Base-by-base conservation (phyloP, 768 basidiomycete species). In the Calocera viscosa region DNA sequence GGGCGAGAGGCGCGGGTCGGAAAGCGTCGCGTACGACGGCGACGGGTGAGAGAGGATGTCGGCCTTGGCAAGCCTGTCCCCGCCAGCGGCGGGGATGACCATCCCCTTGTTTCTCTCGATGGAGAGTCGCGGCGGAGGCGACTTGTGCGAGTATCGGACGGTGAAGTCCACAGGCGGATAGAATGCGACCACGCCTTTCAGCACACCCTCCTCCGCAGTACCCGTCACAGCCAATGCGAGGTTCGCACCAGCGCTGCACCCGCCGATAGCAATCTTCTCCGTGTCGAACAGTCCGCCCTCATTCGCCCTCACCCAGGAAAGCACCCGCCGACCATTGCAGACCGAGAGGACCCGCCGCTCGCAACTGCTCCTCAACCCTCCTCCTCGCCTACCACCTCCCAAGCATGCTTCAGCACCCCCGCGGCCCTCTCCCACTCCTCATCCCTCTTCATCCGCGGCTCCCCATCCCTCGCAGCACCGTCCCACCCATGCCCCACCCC, bases 401-500 rank as follows among this genome's bases (percentile, higher is more conserved):
- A 65, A 32, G 63, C 67, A 14, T 47, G 39, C 32, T 35, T 35
- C 34, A 69, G 64, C 33, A 47, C 68, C 28, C 49, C 67, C 24
- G 43, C 65, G 28, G 68, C 66, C 68, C 65, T 70, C 22, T 64
- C 69, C 67, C 68, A 70, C 30, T 65, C 68, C 34, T 66, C 66
- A 17, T 70, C 66, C 34, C 66, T 69, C 66, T 69, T 69, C 68
- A 39, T 33, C 14, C 63, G n/a, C 65, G 43, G 35, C 22, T 66
- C 53, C 64, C 38, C 33, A 26, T 65, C 63, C 35, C 60, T 49
- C 22, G 68, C 66, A 26, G 65, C 65, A 7, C 66, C 65, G 41
- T 70, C 69, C 34, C 68, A 70, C 33, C 39, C 71, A 68, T 71
- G 71, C 41, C 68, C 71, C 35, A 71, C 71, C 22, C 67, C 64